Evolutionary conservation across 1,139 yeast species (phyloP).

Genomic region (Scheffersomyces titani): DNA sequence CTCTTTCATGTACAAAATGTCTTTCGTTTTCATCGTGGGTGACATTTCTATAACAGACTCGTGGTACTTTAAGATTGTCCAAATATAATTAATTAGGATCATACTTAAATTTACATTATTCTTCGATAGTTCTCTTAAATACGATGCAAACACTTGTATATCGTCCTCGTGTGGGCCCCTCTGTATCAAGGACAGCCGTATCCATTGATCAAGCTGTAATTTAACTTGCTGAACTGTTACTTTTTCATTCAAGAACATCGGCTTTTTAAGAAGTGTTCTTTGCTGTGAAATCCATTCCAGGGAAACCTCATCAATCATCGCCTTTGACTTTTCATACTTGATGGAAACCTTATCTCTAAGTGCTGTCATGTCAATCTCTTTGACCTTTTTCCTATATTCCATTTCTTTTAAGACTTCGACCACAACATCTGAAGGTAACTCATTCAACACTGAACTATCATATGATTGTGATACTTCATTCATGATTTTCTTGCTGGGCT

Average conservation of each 20-base stretch:
- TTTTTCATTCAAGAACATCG: constrained; percentile 36
- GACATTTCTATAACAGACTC: constrained; percentile 8
- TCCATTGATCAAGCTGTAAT: constrained; percentile 48
- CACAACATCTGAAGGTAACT: constrained; percentile 47
- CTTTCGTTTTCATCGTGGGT: background rate
- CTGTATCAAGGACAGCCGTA: constrained; percentile 38
- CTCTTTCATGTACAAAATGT: constrained; percentile 12
- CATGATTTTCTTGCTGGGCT: constrained; percentile 9
- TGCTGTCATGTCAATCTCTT: constrained; percentile 28
- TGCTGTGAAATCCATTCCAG: constrained; percentile 28
- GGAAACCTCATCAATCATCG: constrained; percentile 21
- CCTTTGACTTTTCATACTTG: constrained; percentile 16
- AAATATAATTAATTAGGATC: constrained; percentile 21
- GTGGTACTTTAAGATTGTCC: constrained; percentile 16
- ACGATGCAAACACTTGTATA: constrained; percentile 36
- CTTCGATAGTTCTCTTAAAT: constrained; percentile 20
- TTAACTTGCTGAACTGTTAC: constrained; percentile 36
- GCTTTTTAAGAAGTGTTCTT: constrained; percentile 21
- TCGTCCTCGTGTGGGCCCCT: constrained; percentile 66
- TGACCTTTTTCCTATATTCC: constrained; percentile 28
- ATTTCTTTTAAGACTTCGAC: constrained; percentile 44
- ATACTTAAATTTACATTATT: constrained; percentile 22
- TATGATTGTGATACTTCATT: constrained; percentile 25
- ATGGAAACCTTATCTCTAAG: constrained; percentile 32
- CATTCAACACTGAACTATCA: constrained; percentile 46